A percentile compares a stretch with the other conserved stretches of the same genome.
Evolutionary conservation across 2,329 filamentous ascomycete genomes (phyloP).

Genomic region (Nakataea oryzae): DNA sequence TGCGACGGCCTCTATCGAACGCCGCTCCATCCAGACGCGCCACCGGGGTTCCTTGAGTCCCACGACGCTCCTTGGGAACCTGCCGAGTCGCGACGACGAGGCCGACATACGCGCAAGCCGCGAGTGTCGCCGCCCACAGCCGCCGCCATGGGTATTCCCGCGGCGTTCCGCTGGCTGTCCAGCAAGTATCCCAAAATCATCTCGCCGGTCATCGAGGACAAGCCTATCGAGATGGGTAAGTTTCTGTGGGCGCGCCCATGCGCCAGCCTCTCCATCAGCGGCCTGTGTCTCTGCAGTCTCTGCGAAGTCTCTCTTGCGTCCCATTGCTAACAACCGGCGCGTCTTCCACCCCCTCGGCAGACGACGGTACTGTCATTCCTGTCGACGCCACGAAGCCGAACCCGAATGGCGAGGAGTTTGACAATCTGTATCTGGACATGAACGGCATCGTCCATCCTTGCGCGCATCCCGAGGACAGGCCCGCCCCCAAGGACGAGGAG

Average conservation of each 20-base stretch:
- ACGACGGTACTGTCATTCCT: slow-evolving; percentile 73
- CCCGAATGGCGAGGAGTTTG: slow-evolving; percentile 94
- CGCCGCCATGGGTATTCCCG: slow-evolving; percentile 76
- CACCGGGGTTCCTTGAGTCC: background rate
- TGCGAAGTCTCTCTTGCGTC: background rate
- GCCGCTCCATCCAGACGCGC: background rate
- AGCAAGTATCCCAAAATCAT: slow-evolving; percentile 98
- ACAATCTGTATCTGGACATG: slow-evolving; percentile 98
- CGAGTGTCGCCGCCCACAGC: background rate
- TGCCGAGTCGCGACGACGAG: background rate
- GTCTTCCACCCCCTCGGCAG: slow-evolving; percentile 11
- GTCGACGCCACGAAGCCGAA: slow-evolving; percentile 78
- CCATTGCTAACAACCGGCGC: background rate
- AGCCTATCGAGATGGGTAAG: slow-evolving; percentile 54
- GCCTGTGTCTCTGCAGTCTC: background rate
- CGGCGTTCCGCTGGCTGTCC: slow-evolving; percentile 92
- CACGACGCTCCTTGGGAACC: background rate
- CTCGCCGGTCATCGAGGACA: slow-evolving; percentile 79
- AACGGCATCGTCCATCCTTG: slow-evolving; percentile 99
- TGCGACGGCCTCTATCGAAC: background rate
- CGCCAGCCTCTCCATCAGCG: background rate
- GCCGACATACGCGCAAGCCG: background rate
- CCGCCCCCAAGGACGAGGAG: slow-evolving; percentile 85
- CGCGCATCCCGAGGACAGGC: slow-evolving; percentile 89
- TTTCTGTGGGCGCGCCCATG: background rate